A percentile compares a stretch with the other conserved stretches of the same genome.
These are phyloP conservation scores for Suillus luteus DNA, from an alignment of 768 basidiomycete genomes.

Conservation along the genomic window DNA sequence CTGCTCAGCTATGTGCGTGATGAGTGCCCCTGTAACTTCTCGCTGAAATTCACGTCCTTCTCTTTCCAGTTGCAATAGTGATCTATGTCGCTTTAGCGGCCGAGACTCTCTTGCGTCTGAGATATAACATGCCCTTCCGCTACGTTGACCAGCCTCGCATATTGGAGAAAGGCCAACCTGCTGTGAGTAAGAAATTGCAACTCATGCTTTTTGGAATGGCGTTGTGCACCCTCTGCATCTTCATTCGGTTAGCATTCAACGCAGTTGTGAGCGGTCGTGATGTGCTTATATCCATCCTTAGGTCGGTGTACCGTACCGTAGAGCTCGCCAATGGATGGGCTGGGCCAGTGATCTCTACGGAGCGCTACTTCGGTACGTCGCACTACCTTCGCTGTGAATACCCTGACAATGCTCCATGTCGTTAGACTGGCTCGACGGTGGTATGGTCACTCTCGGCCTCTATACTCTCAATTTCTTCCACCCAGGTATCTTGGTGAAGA, in stretches of 20 bases:
- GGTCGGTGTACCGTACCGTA: slow-evolving; percentile 18
- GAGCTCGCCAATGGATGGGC: slow-evolving; percentile 37
- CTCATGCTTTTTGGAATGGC: slow-evolving; percentile 39
- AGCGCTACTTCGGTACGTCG: slow-evolving; percentile 49
- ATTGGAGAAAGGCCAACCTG: slow-evolving; percentile 7
- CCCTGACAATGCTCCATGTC: not conserved
- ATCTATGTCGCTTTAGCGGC: slow-evolving; percentile 42
- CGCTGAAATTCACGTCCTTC: slow-evolving; percentile 18
- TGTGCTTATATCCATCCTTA: slow-evolving; percentile 1
- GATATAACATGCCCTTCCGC: slow-evolving; percentile 37
- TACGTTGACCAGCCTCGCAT: slow-evolving; percentile 1
- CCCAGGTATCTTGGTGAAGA: slow-evolving; percentile 41
- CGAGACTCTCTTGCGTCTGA: slow-evolving; percentile 50
- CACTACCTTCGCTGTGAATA: not conserved
- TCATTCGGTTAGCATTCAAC: slow-evolving; percentile 43
- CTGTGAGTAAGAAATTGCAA: slow-evolving; percentile 21
- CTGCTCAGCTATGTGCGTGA: slow-evolving; percentile 52
- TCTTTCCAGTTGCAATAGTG: slow-evolving; percentile 40
- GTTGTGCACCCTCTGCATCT: slow-evolving; percentile 43
- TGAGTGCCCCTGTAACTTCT: slow-evolving; percentile 19
- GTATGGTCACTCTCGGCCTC: slow-evolving; percentile 48
- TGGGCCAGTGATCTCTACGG: slow-evolving; percentile 49
- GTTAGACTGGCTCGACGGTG: slow-evolving; percentile 52
- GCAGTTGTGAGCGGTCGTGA: not conserved
- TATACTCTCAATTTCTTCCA: slow-evolving; percentile 47